Conservation (phyloP, 192 early-diverging fungal species). For the Geosiphon pyriformis region DNA sequence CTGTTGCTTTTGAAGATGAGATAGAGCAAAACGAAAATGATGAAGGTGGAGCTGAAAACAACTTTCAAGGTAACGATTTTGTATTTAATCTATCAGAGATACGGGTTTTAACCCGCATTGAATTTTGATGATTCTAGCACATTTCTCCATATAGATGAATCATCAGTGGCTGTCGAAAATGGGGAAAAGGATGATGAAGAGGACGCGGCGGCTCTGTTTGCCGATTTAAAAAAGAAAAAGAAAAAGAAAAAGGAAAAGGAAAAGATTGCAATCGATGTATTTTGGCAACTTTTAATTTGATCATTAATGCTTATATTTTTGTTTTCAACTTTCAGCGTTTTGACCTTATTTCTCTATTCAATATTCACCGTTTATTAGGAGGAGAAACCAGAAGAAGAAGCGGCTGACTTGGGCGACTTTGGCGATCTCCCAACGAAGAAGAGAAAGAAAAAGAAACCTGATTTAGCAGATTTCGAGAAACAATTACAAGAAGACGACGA, state of each 20-base stretch:
- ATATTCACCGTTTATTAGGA: too few relatives aligned
- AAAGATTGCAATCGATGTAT: conserved; percentile 27
- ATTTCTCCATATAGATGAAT: background rate
- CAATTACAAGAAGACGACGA: conserved; percentile 54
- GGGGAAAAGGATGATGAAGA: conserved; percentile 36
- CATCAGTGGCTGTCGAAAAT: background rate
- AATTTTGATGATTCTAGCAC: background rate
- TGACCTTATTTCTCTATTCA: background rate
- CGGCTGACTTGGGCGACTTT: conserved; percentile 40
- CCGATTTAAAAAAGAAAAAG: conserved; percentile 85
- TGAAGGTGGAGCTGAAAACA: conserved; percentile 9
- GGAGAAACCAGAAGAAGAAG: conserved; percentile 38
- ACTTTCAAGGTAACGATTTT: conserved; percentile 3
- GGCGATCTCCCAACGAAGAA: conserved; percentile 61
- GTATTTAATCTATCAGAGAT: too few relatives aligned
- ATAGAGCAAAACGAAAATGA: conserved; percentile 26
- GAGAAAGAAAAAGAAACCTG: conserved; percentile 80
- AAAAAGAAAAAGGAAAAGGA: conserved; percentile 70
- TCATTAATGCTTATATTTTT: conserved; percentile 1
- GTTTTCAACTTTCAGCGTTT: background rate
- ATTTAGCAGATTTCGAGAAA: conserved; percentile 84
- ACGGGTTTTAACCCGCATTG: background rate
- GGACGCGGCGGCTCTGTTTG: conserved; percentile 65
- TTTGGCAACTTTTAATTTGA: background rate
- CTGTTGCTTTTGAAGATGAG: conserved; percentile 39